phyloP scores from a whole-genome alignment of 305 asterid species.

The Salvia sclarea region DNA sequence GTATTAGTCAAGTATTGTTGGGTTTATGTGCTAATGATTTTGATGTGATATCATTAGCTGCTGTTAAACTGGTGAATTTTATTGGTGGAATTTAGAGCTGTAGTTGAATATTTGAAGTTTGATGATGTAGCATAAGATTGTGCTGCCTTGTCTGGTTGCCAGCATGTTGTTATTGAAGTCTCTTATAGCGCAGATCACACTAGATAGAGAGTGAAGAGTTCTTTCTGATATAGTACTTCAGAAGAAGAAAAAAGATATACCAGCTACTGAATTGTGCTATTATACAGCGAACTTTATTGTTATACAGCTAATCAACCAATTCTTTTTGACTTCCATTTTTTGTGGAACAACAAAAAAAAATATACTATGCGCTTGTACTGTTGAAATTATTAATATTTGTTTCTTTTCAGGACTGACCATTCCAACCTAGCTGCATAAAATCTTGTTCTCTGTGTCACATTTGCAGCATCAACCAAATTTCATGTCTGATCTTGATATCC shows the following conservation, averaged over 20 bases:
- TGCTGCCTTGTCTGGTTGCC: not conserved
- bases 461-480: constrained; percentile 46
- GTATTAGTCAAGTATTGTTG: not conserved
- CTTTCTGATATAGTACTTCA: not conserved
- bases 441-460: constrained; percentile 24
- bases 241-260: not conserved
- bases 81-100: not conserved
- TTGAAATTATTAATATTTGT: not conserved
- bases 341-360: not conserved
- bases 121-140: constrained; percentile 9
- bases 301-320: too few relatives aligned
- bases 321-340: not conserved
- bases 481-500: constrained; percentile 73
- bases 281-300: not conserved
- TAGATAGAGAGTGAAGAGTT: not conserved
- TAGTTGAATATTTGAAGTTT: too few relatives aligned
- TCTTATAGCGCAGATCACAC: not conserved
- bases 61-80: not conserved
- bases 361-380: not conserved
- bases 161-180: not conserved
- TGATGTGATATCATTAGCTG: not conserved
- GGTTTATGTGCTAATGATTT: not conserved
- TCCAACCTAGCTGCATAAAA: constrained; percentile 31
- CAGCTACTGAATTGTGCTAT: not conserved
- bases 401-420: constrained; percentile 43